A percentile compares a stretch with the other conserved stretches of the same genome.
Evolutionary conservation across 768 basidiomycete species (phyloP).

Genomic region (Lentinula raphanica): DNA sequence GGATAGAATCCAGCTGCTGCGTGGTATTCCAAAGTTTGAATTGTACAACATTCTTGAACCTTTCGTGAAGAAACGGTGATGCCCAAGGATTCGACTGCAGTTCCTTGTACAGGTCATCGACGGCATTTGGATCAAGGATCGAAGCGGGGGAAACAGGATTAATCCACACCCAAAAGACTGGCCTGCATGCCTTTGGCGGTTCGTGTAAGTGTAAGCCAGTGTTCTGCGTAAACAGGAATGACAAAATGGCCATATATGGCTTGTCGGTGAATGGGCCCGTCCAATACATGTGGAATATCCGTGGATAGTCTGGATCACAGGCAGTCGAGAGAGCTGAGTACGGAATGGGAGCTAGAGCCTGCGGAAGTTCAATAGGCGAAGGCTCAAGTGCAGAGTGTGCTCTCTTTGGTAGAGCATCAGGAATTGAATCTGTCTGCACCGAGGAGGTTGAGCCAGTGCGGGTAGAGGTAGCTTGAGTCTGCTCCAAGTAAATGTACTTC

Average conservation of each 20-base stretch:
- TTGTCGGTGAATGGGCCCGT: constrained; percentile 98
- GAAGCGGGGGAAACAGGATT: constrained; percentile 89
- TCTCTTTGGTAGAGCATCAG: constrained; percentile 55
- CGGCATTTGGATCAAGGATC: constrained; percentile 72
- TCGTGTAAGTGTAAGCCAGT: constrained; percentile 68
- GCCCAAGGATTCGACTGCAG: constrained; percentile 89
- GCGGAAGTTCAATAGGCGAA: constrained; percentile 41
- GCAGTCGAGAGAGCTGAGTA: constrained; percentile 51
- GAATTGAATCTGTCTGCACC: neutral
- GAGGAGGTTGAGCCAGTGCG: neutral
- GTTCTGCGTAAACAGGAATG: constrained; percentile 96
- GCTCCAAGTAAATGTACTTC: constrained; percentile 86
- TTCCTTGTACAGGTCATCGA: constrained; percentile 90
- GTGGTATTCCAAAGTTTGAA: constrained; percentile 98
- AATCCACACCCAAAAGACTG: constrained; percentile 97
- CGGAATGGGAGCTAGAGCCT: constrained; percentile 48
- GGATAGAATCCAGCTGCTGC: constrained; percentile 83
- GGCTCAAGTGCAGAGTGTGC: constrained; percentile 59
- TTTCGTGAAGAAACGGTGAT: constrained; percentile 87
- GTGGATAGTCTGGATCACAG: constrained; percentile 83
- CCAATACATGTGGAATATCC: constrained; percentile 99
- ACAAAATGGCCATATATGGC: constrained; percentile 90
- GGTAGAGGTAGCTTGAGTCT: neutral
- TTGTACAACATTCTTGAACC: constrained; percentile 75
- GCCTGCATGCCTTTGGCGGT: constrained; percentile 59